Evolutionary conservation across 2,329 filamentous ascomycete genomes (phyloP), one percentile per base, ranked within the genome.

Genomic region (Curvularia spicifera): DNA sequence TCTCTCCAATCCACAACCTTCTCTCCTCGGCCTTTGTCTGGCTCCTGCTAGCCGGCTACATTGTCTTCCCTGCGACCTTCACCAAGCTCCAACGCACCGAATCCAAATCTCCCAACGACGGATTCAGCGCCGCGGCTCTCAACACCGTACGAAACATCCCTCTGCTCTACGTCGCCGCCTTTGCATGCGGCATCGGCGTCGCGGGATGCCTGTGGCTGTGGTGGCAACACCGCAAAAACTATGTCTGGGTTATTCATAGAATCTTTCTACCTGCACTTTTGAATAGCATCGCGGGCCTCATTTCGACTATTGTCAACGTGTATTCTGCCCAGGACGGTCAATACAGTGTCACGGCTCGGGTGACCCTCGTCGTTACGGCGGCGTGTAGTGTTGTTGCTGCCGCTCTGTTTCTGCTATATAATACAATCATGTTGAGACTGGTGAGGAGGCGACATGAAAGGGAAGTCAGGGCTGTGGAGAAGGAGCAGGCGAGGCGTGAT

Each of bases 241-340:
- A 85, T 56, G 77, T 85, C 18, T 86, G 82, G 83, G 73, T 85
- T 22, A 75, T 84, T 8, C 83, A 84, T 66, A 76, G 78, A 55
- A 72, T 85, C 12, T 83, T 85, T 61, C 57, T 84, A 59, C 79
- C 68, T 37, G 70, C 68, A 15, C 46, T 68, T 52, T 57, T 84
- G 51, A 84, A 84, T 66, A 80, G 79, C 13, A 62, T 81, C 13
- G 83, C 81, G 5, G 84, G 83, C 1, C 61, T 85, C 28, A 74
- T 85, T 6, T 80, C 79, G 1, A 83, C 82, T 0, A 62, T 85
- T 5, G 75, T 83, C 4, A 80, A 80, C 62, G 77, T 85, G 4
- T 84, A 84, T 58, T 78, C 80, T 15, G 79, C 81, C 51, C 78
- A 83, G 52, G 65, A 72, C 10, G 80, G 82, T 49, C 66, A 69